Evolutionary conservation across 495 filamentous ascomycete genomes (phyloP), one percentile per base, ranked within the genome.

Genomic region (Hypomontagnella submonticulosa): DNA sequence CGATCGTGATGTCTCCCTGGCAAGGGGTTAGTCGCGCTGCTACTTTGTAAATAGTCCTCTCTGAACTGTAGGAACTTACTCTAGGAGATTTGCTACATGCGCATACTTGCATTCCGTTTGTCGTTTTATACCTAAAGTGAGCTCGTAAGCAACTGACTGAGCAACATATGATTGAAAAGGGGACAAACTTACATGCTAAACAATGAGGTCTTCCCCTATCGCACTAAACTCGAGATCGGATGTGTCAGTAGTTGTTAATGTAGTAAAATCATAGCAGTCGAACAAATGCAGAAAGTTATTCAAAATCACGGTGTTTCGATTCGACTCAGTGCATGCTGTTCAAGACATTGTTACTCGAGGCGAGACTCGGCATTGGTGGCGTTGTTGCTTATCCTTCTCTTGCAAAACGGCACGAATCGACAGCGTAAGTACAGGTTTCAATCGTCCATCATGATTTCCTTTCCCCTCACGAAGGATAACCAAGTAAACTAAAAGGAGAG

Each of bases 101-200:
- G 86, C 87, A 80, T 90, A 90, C 69, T 83, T 80, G 74, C 89
- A 91, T 57, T 86, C 82, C 0, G 88, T 88, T 76, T 89, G 60
- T 11, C 89, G 80, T 75, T 90, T 90, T 61, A 89, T 81, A 71
- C 83, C 83, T 85, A 37, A 33, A 69, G 48, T 23, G 6, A 10
- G 38, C 16, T 47, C 13, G 51, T 49, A 20, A 51, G 8, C 27
- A 46, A 20, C 4, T 38, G 27, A 48, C 2, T 5, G 2, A 32
- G 34, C 4, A 36, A 52, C n/a, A n/a, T 8, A 20, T 13, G 16
- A 19, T 38, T 19, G 12, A 10, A 23, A n/a, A 20, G 19, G 38
- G 34, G 11, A 11, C 37, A 30, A 18, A 52, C 81, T 76, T 78
- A 83, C 89, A 91, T 54, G 89, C 88, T 60, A 90, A 77, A 72